Evolutionary conservation across 257 asterid species (phyloP).

Genomic region (Penstemon newberryi): DNA sequence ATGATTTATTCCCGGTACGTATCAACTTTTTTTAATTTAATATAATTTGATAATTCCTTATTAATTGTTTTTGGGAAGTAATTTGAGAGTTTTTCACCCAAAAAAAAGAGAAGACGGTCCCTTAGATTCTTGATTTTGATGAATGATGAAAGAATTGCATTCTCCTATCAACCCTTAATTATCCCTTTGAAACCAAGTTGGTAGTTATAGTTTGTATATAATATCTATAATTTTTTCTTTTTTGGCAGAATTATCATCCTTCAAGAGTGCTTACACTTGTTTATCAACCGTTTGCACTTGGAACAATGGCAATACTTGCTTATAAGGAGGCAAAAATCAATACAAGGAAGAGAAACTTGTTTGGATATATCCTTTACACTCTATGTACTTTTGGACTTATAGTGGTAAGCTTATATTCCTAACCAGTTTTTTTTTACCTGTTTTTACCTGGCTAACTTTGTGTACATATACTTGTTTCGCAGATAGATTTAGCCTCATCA

Average conservation of each 20-base stretch:
- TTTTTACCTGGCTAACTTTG: not conserved
- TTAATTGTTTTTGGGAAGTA: no score
- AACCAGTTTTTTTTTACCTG: not conserved
- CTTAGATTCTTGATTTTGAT: no score
- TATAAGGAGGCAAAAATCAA: conserved; percentile 62
- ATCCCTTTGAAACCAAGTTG: no score
- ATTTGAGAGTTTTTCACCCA: no score
- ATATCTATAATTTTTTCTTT: not conserved
- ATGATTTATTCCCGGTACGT: conserved; percentile 65
- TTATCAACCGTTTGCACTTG: conserved; percentile 79
- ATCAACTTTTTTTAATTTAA: no score
- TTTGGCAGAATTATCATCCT: conserved; percentile 68
- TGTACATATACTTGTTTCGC: not conserved
- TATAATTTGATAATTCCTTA: not conserved
- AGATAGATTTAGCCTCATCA: conserved; percentile 67
- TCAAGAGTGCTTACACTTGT: conserved; percentile 79
- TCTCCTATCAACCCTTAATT: no score
- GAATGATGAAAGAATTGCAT: no score
- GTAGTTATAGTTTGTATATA: no score
- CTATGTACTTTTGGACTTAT: conserved; percentile 62
- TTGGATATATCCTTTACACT: conserved; percentile 61
- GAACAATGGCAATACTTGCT: conserved; percentile 50
- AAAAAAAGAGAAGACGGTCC: no score
- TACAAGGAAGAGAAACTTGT: conserved; percentile 70
- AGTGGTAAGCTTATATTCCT: conserved; percentile 39